Conservation (phyloP, 2,329 filamentous ascomycete genomes). For the Aspergillus sp. region DNA sequence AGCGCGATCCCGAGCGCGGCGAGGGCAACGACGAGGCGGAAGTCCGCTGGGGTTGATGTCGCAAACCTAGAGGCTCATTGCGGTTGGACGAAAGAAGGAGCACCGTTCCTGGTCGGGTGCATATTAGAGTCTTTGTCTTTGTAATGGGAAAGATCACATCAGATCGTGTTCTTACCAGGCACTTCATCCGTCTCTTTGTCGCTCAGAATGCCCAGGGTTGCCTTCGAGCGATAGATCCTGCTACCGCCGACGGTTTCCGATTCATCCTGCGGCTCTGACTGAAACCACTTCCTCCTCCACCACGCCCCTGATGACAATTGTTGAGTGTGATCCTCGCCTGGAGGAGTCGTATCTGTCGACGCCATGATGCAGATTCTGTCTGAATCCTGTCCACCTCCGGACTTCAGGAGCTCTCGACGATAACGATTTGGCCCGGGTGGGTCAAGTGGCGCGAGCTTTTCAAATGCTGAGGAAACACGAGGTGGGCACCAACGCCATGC, state of each 20-base stretch:
- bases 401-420: no score
- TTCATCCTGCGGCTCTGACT: conserved; percentile 6
- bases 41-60: conserved; percentile 60
- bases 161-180: conserved; percentile 59
- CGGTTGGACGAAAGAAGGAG: conserved; percentile 59
- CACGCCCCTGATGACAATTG: conserved; percentile 3
- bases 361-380: background rate
- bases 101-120: conserved; percentile 52
- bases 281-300: conserved; percentile 24
- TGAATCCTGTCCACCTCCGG: no score
- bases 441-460: no score
- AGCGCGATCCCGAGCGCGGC: conserved; percentile 38
- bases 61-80: conserved; percentile 61
- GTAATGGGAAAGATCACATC: background rate
- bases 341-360: background rate
- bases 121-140: conserved; percentile 5
- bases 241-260: conserved; percentile 13
- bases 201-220: conserved; percentile 76
- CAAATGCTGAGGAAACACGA: no score
- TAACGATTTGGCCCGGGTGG: no score
- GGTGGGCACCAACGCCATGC: no score
- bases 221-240: conserved; percentile 39
- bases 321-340: background rate
- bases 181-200: conserved; percentile 80
- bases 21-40: conserved; percentile 56